Evolutionary conservation across 176 grass and related monocot genomes (phyloP), one percentile per base, ranked within the genome.

Genomic region (Avena insularis): DNA sequence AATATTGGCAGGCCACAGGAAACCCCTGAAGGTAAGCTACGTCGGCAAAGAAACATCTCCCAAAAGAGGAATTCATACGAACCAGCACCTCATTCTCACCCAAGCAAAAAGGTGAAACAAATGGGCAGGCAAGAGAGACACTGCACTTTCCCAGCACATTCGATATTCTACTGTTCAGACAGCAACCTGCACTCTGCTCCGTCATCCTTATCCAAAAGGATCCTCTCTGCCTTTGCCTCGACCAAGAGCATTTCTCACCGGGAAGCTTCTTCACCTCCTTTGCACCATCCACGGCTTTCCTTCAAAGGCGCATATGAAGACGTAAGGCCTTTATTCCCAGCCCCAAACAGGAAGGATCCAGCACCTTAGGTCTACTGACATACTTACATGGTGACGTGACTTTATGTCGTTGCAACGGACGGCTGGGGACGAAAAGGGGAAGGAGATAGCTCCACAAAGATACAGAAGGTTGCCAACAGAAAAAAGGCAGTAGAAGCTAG

Each of bases 181-280:
- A 66, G 66, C 85, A n/a, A 66, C 43, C 0, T 14, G 61, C 48
- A 33, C 84, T 21, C 5, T 64, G 71, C 84, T 23, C 9, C 66
- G 79, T 54, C 75, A 87, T 84, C 85, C 89, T 87, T 87, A 91
- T 91, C 89, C 64, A 47, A 13, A 27, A 78, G 54, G 20, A 1
- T 70, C 2, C 68, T 38, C 51, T 54, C 51, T 14, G 13, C 51
- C 14, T 84, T 46, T 57, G 2, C 47, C 80, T 78, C 59, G 10
- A 2, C 47, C 74, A 88, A 84, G 74, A 72, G 43, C 65, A 84
- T 60, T 83, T 63, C 49, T 43, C 31, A 67, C 70, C 78, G 38
- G 12, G 49, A 75, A 89, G 77, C 64, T 25, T 64, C 54, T 48
- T 19, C 68, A 1, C 54, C 71, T 55, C 87, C 49, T 77, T 77